Conservation (phyloP, 2,329 filamentous ascomycete genomes). For the Dactylonectria macrodidyma region DNA sequence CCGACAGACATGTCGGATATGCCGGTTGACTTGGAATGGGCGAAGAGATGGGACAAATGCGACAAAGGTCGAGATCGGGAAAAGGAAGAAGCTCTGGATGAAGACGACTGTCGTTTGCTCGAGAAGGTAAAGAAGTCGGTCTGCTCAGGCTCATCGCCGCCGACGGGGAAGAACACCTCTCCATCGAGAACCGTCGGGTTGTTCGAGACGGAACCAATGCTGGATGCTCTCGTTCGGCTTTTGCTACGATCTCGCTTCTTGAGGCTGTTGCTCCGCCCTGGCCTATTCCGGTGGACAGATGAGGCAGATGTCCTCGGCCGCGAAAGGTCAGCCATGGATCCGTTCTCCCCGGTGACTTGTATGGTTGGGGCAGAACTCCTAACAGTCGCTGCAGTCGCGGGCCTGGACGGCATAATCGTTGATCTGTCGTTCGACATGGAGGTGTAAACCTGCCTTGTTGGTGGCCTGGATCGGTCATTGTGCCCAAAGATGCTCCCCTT, state of each 20-base stretch:
- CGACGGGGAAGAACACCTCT: conserved; percentile 63
- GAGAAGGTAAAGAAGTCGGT: conserved; percentile 62
- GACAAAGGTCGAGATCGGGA: conserved; percentile 60
- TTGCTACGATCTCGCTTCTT: conserved; percentile 67
- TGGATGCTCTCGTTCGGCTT: conserved; percentile 63
- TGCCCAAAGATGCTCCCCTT: conserved; percentile 85
- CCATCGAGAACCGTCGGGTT: conserved; percentile 63
- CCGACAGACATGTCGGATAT: conserved; percentile 55
- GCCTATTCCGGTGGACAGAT: conserved; percentile 54
- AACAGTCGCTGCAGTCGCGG: conserved; percentile 60
- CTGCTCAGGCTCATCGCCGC: conserved; percentile 57
- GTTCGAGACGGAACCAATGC: conserved; percentile 57
- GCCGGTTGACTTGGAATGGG: conserved; percentile 57
- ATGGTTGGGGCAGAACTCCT: conserved; percentile 75
- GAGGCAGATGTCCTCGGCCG: conserved; percentile 53
- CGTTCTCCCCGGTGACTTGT: conserved; percentile 80
- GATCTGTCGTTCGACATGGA: conserved; percentile 56
- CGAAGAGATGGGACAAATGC: conserved; percentile 62
- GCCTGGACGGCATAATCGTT: conserved; percentile 46
- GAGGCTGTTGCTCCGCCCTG: conserved; percentile 65
- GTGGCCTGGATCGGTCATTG: conserved; percentile 61
- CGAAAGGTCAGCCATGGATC: conserved; percentile 54
- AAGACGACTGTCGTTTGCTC: conserved; percentile 57
- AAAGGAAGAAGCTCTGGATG: conserved; percentile 58
- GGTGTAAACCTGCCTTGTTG: conserved; percentile 58